Evolutionary conservation across 2,329 filamentous ascomycete genomes (phyloP).

Genomic region (Lasiodiplodia hormozganensis): DNA sequence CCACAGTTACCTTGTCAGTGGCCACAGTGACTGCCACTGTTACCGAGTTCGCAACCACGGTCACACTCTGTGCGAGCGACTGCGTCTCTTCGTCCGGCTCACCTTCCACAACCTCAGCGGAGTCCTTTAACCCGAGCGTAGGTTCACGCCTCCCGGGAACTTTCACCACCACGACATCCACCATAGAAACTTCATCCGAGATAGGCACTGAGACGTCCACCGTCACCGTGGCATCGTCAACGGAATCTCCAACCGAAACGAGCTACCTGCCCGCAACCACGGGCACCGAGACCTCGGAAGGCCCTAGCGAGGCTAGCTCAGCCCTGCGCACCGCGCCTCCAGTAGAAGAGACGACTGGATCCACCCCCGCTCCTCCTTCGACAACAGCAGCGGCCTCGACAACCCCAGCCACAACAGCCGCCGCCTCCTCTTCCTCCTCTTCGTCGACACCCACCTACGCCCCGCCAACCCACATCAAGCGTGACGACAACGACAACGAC

Average conservation of each 20-base stretch:
- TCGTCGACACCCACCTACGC: conserved; percentile 3
- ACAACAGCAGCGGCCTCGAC: background rate
- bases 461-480: background rate
- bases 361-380: background rate
- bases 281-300: background rate
- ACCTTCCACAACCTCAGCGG: conserved; percentile 11
- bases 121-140: conserved; percentile 15
- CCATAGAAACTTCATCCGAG: background rate
- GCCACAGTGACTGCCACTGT: conserved; percentile 32
- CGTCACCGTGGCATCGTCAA: background rate
- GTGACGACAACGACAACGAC: conserved; percentile 34
- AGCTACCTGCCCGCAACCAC: conserved; percentile 23
- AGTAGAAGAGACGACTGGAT: background rate
- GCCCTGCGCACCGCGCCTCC: background rate
- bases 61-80: conserved; percentile 22
- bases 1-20: background rate
- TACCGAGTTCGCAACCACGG: conserved; percentile 8
- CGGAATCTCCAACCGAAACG: background rate
- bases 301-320: background rate
- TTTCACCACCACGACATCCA: conserved; percentile 11
- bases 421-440: background rate
- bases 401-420: conserved; percentile 34
- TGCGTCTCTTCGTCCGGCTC: conserved; percentile 8
- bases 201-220: background rate
- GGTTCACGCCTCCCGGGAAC: conserved; percentile 3